Base-by-base conservation (phyloP, 1,284 basidiomycete genomes). In the Dichomitus squalens region DNA sequence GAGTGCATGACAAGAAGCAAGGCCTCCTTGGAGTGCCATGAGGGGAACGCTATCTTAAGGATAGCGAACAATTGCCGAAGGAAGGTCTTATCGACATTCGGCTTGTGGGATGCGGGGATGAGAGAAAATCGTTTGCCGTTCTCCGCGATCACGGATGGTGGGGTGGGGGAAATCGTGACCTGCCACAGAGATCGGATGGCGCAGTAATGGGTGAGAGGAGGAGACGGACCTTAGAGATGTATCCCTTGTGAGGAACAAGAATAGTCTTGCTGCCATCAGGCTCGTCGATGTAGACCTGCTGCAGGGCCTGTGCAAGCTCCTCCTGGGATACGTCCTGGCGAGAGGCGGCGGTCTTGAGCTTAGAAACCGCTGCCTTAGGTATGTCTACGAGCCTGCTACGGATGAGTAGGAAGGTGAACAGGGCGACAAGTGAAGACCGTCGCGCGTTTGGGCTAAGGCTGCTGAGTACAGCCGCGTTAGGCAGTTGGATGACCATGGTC, bases 1-100 rank as follows among this genome's bases (percentile, higher is more conserved):
- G 93, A 95, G 73, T 98, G 95, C 0, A 91, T 73, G 4, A 85
- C 69, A 16, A 98, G 80, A 35, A 98, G 80, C 40, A 89, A 78
- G 0, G 88, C 81, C 69, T 98, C 95, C 65, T 90, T 91, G 4
- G 89, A 87, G 9, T 77, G 78, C 66, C 84, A 80, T 18, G 86
- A 85, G 0, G 87, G 92, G 50, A 96, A 84, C 7, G 89, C 86
- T 59, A 96, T 85, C 16, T 86, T 83, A 0, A 96, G 70, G 52
- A 96, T 86, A 1, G 93, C 85, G 9, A 81, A 73, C 4, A 96
- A 84, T 70, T 96, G 95, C 18, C 84, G 79, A 64, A 95, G 78
- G 73, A 95, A 96, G 1, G 86, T 78, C 53, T 83, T 80, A 72
- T 96, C 92, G 57, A 96, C 87, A 49, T 85, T 86, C 2, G 91